Evolutionary conservation across 345 rosid species (phyloP).

Genomic region (Luvunga scandens): DNA sequence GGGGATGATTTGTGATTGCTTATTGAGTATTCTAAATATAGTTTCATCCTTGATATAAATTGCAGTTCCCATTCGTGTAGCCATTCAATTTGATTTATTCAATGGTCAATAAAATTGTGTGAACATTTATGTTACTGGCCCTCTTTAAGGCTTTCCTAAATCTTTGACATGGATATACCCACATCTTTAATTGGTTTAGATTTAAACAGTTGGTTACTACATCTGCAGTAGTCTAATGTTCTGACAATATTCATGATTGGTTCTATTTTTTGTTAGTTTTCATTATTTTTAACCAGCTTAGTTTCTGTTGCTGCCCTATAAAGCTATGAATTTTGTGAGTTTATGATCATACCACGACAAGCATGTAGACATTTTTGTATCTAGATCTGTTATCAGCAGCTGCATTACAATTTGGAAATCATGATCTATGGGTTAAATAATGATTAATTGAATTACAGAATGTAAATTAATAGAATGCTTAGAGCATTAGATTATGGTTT

Average conservation of each 20-base stretch:
- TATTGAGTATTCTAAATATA: not conserved
- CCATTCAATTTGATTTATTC: not conserved
- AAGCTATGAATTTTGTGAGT: not conserved
- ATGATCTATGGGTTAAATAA: not conserved
- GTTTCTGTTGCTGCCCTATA: slow-evolving; percentile 1
- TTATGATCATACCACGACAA: not conserved
- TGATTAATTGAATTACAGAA: not conserved
- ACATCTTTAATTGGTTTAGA: not conserved
- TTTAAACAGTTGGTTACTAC: not conserved
- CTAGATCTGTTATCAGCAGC: not conserved
- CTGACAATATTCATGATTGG: not conserved
- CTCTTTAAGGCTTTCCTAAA: not conserved
- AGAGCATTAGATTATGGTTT: not conserved
- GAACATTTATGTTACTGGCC: not conserved
- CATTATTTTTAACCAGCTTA: not conserved
- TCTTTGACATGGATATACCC: not conserved
- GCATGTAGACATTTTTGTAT: not conserved
- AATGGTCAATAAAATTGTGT: not conserved
- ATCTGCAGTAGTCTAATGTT: not conserved
- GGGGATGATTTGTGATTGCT: not conserved
- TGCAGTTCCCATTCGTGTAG: not conserved
- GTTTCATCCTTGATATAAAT: not conserved
- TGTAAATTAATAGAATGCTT: not conserved
- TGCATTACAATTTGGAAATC: not conserved
- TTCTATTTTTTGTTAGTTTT: not conserved